Evolutionary conservation across 768 basidiomycete species (phyloP), one percentile per base, ranked within the genome.

Genomic region (Neoboletus brunneissimus): DNA sequence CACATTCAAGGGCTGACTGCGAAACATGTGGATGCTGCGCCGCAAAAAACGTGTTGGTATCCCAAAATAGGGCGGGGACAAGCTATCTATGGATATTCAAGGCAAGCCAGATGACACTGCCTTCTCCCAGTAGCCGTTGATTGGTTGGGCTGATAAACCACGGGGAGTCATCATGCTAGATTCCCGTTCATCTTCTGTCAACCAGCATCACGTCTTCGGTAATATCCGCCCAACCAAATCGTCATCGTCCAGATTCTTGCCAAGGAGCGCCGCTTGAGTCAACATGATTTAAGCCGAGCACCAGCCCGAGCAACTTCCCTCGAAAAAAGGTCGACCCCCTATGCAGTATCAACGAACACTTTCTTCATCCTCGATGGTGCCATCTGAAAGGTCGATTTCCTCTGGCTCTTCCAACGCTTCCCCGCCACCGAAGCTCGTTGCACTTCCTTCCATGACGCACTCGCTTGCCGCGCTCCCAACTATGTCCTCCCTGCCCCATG

Each of bases 381-480:
- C 62, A 40, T 72, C 70, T 31, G 68, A 73, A 58, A 58, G 69
- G 61, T 72, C 70, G 41, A 68, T 61, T 23, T 72, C 71, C 53
- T 72, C 71, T 53, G 60, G 61, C 48, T 72, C 72, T 8, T 68
- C 72, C 56, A 57, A 61, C 22, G 55, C 70, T 15, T 71, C 72
- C 23, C 68, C 68, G 9, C 70, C 71, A 51, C 56, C 54, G 23
- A 63, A 66, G 23, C 68, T 73, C 51, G 62, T 62, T 12, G 56
- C 71, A 29, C 61, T 73, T 11, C 71, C 71, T 2, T 64, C 72
- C 57, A 67, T 72, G 70, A 68, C 57, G 7, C 71, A 73, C 54
- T 70, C 68, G 53, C 66, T 72, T 51, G 70, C 67, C 25, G 50
- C 62, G 2, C 63, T 72, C 10, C 71, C 71, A 4, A 65, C 62